Evolutionary conservation across 345 rosid species (phyloP).

Genomic region (Eucalyptus sp.): DNA sequence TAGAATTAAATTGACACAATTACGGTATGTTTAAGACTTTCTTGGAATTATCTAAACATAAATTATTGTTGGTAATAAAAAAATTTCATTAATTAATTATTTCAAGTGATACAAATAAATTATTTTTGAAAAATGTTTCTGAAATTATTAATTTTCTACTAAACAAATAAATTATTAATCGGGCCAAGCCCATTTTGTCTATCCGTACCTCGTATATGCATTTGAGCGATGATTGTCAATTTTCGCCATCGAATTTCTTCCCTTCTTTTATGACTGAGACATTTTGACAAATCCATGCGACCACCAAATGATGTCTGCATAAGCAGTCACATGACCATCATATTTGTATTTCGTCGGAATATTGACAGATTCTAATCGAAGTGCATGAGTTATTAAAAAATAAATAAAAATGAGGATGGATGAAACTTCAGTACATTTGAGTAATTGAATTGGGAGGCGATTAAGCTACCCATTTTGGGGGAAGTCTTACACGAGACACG

Average conservation of each 20-base stretch:
- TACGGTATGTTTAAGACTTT: too few relatives aligned
- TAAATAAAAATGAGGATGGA: too few relatives aligned
- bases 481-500: neutral
- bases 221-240: neutral
- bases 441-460: neutral
- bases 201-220: neutral
- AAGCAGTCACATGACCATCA: neutral
- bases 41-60: too few relatives aligned
- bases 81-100: neutral
- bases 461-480: neutral
- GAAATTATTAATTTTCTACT: neutral
- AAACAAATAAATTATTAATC: neutral
- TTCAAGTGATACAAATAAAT: neutral
- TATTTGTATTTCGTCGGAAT: neutral
- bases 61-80: fast-evolving
- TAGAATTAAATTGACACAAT: too few relatives aligned
- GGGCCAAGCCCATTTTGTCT: neutral
- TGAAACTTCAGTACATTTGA: neutral
- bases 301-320: neutral
- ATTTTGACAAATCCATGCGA: neutral
- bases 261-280: neutral
- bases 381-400: neutral
- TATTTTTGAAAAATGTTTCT: neutral
- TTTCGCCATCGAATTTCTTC: neutral
- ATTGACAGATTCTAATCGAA: neutral